Conservation (phyloP, 148 eudicot species). For the Camellia lanceoleosa region DNA sequence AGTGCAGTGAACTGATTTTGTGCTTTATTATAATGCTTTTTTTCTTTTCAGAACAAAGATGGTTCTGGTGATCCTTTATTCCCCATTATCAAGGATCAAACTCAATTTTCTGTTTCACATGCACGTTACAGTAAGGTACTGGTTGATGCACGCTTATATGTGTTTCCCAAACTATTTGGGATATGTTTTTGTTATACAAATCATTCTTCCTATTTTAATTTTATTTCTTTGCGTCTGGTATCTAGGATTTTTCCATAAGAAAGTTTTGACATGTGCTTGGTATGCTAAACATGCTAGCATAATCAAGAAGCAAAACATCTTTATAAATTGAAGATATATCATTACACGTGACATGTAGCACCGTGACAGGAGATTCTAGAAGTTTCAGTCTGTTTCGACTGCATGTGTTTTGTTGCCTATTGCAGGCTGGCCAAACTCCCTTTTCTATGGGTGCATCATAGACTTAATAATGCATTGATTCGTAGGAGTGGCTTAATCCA, state of each 20-base stretch:
- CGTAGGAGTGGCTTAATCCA: neutral
- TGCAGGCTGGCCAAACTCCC: neutral
- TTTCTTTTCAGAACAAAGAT: conserved; percentile 62
- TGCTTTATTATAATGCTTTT: neutral
- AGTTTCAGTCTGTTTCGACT: neutral
- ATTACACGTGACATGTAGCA: neutral
- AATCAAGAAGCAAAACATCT: neutral
- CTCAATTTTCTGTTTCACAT: conserved; percentile 80
- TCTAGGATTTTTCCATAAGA: neutral
- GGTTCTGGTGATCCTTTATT: conserved; percentile 80
- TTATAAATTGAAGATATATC: neutral
- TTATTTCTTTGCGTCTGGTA: neutral
- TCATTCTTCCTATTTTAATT: neutral
- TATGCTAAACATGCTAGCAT: neutral
- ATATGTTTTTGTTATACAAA: neutral
- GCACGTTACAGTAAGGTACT: conserved; percentile 76
- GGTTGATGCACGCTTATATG: conserved; percentile 5
- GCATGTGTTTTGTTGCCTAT: neutral
- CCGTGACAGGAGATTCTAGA: neutral
- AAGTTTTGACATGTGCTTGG: neutral
- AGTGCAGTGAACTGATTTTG: neutral
- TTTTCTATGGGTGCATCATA: neutral
- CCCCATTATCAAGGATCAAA: conserved; percentile 71
- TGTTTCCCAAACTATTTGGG: conserved; percentile 1
- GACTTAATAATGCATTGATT: neutral